Evolutionary conservation across 768 basidiomycete species (phyloP).

Genomic region (Scleroderma citrinum): DNA sequence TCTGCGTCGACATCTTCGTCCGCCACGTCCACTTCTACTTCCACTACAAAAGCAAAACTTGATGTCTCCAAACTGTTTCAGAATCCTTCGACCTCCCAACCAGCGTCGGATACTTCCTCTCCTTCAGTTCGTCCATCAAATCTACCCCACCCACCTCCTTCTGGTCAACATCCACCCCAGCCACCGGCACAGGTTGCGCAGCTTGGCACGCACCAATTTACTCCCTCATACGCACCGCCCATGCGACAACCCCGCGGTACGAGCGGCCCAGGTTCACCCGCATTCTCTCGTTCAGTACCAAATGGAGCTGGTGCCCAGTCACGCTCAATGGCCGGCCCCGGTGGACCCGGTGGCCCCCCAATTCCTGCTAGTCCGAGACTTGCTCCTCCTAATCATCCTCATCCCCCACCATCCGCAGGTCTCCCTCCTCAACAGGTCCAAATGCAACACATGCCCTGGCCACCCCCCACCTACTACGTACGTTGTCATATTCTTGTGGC

Average conservation of each 20-base stretch:
- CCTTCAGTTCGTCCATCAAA: slow-evolving; percentile 49
- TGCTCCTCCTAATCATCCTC: slow-evolving; percentile 51
- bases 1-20: slow-evolving; percentile 23
- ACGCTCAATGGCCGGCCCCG: slow-evolving; percentile 43
- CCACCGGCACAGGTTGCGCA: slow-evolving; percentile 36
- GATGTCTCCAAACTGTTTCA: slow-evolving; percentile 37
- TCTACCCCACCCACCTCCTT: slow-evolving; percentile 43
- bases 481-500: slow-evolving; percentile 22
- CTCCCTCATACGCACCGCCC: slow-evolving; percentile 43
- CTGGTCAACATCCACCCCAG: slow-evolving; percentile 33
- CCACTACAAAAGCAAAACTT: slow-evolving; percentile 17
- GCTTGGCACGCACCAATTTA: slow-evolving; percentile 38
- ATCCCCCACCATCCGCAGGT: slow-evolving; percentile 44
- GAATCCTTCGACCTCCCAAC: slow-evolving; percentile 37
- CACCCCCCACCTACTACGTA: slow-evolving; percentile 50
- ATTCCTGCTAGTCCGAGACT: slow-evolving; percentile 62
- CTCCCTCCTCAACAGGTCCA: slow-evolving; percentile 42
- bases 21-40: slow-evolving; percentile 25
- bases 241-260: slow-evolving; percentile 42
- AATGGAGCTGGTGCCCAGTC: slow-evolving; percentile 49
- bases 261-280: slow-evolving; percentile 61
- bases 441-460: slow-evolving; percentile 38
- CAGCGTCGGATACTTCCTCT: slow-evolving; percentile 51
- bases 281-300: slow-evolving; percentile 53
- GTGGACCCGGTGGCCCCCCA: slow-evolving; percentile 48